Base-by-base conservation (phyloP, 495 filamentous ascomycete genomes). In the Neurospora sp. region DNA sequence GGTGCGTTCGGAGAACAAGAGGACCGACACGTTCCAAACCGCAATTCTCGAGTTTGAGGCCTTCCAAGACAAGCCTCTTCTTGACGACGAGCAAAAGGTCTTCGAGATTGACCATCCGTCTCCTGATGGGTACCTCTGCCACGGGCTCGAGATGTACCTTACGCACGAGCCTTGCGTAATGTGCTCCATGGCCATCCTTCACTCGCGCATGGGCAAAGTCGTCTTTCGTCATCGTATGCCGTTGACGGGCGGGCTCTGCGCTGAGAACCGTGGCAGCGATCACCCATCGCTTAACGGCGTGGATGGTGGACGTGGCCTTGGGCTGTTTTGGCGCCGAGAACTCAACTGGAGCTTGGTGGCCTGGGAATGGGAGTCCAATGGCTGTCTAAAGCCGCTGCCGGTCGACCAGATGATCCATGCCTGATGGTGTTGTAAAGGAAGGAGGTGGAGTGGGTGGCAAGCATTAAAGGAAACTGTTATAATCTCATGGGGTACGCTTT, bases 121-220 rank as follows among this genome's bases (percentile, higher is more conserved):
- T 41, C 82, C 81, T 40, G 90, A 91, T 74, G 95, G 95, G n/a
- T 99, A 99, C 80, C 89, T 99, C 40, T 98, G 95, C 81, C 91
- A 94, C 70, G 91, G 92, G 69, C 87, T 98, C 3, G 94, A 97
- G 75, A 86, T 99, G 40, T 98, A 97, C 80, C 80, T 95, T 40
- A 95, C 94, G 2, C 94, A 97, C 78, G 96, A 99, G 80, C 96
- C 96, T 4, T 99, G 96, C 76, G 85, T 96, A 40, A 97, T 96
- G 89, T 99, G 96, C 82, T 92, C 91, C 9, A 98, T 98, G 95
- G 96, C 93, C 3, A 88, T 98, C 42, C 84, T 98, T 22, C 94
- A 98, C 73, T 97, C 94, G 1, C 88, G 96, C 38, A 96, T 98
- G 84, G 87, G 90, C 5, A 86, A 89, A 20, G 89, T 95, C 2